A percentile compares a stretch with the other conserved stretches of the same genome.
These are phyloP conservation scores for Crithidia brevicula DNA, from an alignment of 208 protist genomes.

Conservation along the genomic window DNA sequence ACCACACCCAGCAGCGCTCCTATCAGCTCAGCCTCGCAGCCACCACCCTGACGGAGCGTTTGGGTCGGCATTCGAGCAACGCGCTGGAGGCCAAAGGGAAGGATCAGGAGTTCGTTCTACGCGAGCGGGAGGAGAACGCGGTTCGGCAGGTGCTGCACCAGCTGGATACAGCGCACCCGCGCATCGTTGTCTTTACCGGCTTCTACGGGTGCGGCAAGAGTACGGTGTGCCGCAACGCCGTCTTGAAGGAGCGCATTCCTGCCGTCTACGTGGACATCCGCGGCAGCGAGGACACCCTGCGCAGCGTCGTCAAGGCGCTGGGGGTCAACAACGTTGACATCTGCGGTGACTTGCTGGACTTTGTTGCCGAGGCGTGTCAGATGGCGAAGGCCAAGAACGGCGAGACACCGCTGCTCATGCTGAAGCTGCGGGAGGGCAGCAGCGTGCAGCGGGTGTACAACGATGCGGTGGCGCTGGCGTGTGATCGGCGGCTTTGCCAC, in stretches of 20 bases:
- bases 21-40: constrained; percentile 58
- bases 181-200: constrained; percentile 73
- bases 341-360: constrained; percentile 82
- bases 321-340: constrained; percentile 80
- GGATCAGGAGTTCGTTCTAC: constrained; percentile 42
- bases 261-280: constrained; percentile 76
- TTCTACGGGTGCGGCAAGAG: constrained; percentile 77
- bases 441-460: constrained; percentile 66
- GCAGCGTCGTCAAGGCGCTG: constrained; percentile 62
- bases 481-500: constrained; percentile 65
- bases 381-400: constrained; percentile 46
- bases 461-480: constrained; percentile 69
- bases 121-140: constrained; percentile 57
- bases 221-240: constrained; percentile 55
- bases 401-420: constrained; percentile 60
- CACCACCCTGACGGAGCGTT: constrained; percentile 48
- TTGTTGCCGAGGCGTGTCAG: constrained; percentile 48
- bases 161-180: constrained; percentile 65
- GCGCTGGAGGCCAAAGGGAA: background rate
- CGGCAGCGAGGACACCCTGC: constrained; percentile 69
- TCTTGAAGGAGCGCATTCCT: constrained; percentile 60
- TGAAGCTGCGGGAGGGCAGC: constrained; percentile 68
- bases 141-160: constrained; percentile 61
- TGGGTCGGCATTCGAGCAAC: constrained; percentile 16
- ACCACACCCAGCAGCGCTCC: constrained; percentile 46